A percentile compares a stretch with the other conserved stretches of the same genome.
Conservation (phyloP, 2,329 filamentous ascomycete species). For the Waltergamsia citrina region DNA sequence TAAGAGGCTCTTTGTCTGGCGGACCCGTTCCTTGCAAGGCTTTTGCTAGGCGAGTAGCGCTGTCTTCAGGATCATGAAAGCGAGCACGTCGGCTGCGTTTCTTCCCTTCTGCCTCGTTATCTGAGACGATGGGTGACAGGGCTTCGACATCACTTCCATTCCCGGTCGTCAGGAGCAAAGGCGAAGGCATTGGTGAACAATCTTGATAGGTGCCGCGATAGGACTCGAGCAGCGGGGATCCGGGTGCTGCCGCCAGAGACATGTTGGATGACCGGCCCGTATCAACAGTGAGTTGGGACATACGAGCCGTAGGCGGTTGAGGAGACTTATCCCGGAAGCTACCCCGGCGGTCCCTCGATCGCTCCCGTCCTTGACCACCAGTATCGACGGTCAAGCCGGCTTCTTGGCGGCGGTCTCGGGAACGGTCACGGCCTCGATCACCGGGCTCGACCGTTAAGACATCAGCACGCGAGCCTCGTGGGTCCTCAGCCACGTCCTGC, state of each 20-base stretch:
- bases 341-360: slow-evolving; percentile 20
- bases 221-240: slow-evolving; percentile 80
- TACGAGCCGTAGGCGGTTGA: slow-evolving; percentile 35
- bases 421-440: slow-evolving; percentile 20
- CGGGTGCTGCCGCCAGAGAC: slow-evolving; percentile 51
- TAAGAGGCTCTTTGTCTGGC: slow-evolving; percentile 61
- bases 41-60: slow-evolving; percentile 66
- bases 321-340: slow-evolving; percentile 33
- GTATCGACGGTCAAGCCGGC: slow-evolving; percentile 8
- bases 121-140: slow-evolving; percentile 42
- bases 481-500: slow-evolving; percentile 19
- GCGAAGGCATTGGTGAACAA: slow-evolving; percentile 88
- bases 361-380: slow-evolving; percentile 13
- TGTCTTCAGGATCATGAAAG: slow-evolving; percentile 78
- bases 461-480: slow-evolving; percentile 24
- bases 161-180: slow-evolving; percentile 48
- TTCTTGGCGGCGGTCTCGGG: slow-evolving; percentile 17
- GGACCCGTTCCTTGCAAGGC: slow-evolving; percentile 60
- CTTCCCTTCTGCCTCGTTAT: slow-evolving; percentile 30
- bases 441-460: slow-evolving; percentile 29
- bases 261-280: slow-evolving; percentile 28
- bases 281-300: slow-evolving; percentile 43
- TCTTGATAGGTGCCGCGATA: slow-evolving; percentile 93
- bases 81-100: slow-evolving; percentile 49
- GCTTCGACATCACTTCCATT: slow-evolving; percentile 39